A percentile compares a stretch with the other conserved stretches of the same genome.
Evolutionary conservation across 257 asterid species (phyloP).

Genomic region (Lycium ferocissimum): DNA sequence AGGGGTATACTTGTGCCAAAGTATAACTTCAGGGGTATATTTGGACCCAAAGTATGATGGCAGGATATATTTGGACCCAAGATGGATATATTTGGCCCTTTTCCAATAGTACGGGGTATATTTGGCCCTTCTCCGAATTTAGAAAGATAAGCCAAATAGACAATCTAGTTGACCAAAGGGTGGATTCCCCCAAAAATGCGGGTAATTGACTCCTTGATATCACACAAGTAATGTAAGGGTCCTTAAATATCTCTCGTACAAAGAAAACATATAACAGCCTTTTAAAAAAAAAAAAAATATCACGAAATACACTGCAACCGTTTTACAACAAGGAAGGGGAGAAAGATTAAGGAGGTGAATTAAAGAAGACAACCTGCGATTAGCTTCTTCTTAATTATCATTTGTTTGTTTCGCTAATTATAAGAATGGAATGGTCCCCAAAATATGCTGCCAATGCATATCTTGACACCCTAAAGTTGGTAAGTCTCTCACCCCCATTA

Average conservation of each 20-base stretch:
- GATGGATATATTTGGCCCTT: no score
- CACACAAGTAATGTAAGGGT: neutral
- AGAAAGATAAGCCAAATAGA: no score
- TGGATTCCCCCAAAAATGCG: no score
- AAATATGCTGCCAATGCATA: slow-evolving; percentile 66
- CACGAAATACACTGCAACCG: neutral
- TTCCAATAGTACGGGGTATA: no score
- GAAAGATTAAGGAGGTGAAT: slow-evolving; percentile 14
- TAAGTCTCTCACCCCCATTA: slow-evolving; percentile 26
- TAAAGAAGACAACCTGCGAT: neutral
- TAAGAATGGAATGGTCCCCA: slow-evolving; percentile 66
- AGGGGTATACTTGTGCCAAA: no score
- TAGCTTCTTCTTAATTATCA: neutral
- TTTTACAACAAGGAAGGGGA: neutral
- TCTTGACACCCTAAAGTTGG: slow-evolving; percentile 69
- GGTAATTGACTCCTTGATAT: neutral
- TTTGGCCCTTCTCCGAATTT: no score
- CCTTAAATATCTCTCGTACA: slow-evolving; percentile 24
- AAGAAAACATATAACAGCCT: neutral
- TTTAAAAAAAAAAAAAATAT: slow-evolving; percentile 8
- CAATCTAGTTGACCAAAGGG: no score
- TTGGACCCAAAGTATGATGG: no score
- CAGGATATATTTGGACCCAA: no score
- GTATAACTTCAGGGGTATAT: no score
- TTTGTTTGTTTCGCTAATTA: neutral